Percentiles rank a stretch among this genome's conserved stretches.
phyloP scores from a whole-genome alignment of 495 filamentous ascomycete species.

The Aspergillus bertholletiae region DNA sequence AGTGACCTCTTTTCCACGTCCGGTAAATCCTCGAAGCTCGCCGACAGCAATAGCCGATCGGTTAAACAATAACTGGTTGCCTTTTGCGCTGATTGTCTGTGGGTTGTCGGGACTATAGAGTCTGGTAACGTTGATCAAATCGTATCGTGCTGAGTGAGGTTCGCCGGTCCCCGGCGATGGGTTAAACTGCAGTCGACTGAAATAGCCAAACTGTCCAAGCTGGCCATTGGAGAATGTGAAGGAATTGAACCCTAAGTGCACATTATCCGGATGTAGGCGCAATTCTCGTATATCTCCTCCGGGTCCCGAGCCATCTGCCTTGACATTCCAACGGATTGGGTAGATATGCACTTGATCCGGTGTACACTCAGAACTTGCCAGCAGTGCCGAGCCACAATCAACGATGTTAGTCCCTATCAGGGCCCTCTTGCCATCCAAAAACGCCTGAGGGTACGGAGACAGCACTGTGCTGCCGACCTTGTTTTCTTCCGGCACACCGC shows the following conservation, averaged over 20 bases:
- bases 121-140: slow-evolving; percentile 17
- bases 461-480: slow-evolving; percentile 7
- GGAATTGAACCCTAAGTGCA: slow-evolving; percentile 20
- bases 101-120: neutral
- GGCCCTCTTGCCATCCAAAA: slow-evolving; percentile 10
- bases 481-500: slow-evolving; percentile 13
- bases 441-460: slow-evolving; percentile 16
- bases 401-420: slow-evolving; percentile 19
- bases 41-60: slow-evolving; percentile 16
- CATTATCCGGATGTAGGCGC: slow-evolving; percentile 21
- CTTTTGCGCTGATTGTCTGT: neutral
- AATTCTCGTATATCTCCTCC: slow-evolving; percentile 15
- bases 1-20: slow-evolving; percentile 16
- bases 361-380: slow-evolving; percentile 13
- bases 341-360: slow-evolving; percentile 17
- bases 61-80: slow-evolving; percentile 10
- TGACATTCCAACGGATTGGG: slow-evolving; percentile 16
- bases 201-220: slow-evolving; percentile 16
- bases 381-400: slow-evolving; percentile 10
- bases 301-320: slow-evolving; percentile 5
- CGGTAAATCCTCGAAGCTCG: slow-evolving; percentile 22
- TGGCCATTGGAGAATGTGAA: slow-evolving; percentile 8
- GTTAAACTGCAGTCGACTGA: slow-evolving; percentile 21
- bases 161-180: slow-evolving; percentile 8
- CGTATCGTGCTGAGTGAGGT: slow-evolving; percentile 15